phyloP scores from a whole-genome alignment of 139 green algal genomes.

The Micromonas commoda region DNA sequence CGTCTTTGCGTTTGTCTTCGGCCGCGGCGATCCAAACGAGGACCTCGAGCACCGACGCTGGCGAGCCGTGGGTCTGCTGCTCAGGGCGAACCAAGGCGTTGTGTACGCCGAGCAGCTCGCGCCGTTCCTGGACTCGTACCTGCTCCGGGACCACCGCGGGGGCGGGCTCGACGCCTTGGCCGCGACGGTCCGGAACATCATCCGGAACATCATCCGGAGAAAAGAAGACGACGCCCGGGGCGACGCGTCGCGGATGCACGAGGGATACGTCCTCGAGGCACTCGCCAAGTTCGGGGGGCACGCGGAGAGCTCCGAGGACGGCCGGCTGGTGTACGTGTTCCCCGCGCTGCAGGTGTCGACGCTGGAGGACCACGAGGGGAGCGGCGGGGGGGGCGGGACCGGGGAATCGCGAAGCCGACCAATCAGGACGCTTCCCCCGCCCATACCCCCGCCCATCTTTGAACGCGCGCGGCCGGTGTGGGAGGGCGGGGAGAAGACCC shows the following conservation, averaged over 20 bases:
- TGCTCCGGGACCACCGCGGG: background rate
- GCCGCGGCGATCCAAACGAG: slow-evolving; percentile 31
- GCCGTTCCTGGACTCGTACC: slow-evolving; percentile 33
- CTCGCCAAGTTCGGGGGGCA: slow-evolving; percentile 29
- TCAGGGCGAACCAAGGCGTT: slow-evolving; percentile 28
- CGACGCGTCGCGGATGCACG: slow-evolving; percentile 22
- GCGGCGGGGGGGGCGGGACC: background rate
- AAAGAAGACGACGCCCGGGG: background rate
- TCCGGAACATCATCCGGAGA: background rate
- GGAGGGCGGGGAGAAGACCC: slow-evolving; percentile 27
- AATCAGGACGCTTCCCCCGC: background rate
- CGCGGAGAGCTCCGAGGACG: slow-evolving; percentile 32
- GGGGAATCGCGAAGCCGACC: background rate
- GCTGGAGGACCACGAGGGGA: background rate
- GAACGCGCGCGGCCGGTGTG: slow-evolving; percentile 14
- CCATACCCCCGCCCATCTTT: slow-evolving; percentile 35
- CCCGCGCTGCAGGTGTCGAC: slow-evolving; percentile 29
- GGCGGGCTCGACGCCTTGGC: background rate
- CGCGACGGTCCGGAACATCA: background rate
- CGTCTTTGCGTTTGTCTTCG: slow-evolving; percentile 39
- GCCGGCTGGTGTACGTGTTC: slow-evolving; percentile 38
- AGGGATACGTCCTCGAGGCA: slow-evolving; percentile 35
- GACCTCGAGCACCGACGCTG: slow-evolving; percentile 13
- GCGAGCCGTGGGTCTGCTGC: slow-evolving; percentile 23
- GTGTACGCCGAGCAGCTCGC: slow-evolving; percentile 39